Evolutionary conservation across 1,139 yeast species (phyloP), one percentile per base, ranked within the genome.

Genomic region (Casaregolazyma lundiana): DNA sequence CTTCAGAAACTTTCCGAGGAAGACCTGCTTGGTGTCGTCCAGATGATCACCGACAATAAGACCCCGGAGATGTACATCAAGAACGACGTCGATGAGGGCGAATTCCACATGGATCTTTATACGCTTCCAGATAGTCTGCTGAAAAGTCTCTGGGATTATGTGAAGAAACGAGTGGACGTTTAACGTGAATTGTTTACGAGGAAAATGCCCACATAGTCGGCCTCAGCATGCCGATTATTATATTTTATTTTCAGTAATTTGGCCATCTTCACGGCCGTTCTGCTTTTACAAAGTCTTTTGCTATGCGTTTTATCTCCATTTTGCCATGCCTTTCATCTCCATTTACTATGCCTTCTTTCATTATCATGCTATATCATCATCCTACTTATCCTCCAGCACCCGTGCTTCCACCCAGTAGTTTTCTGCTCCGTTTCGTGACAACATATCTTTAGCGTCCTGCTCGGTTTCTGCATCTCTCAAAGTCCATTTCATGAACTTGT

Each of bases 11-110:
- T 92, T 52, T 82, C 76, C 50, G 98, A 92, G 67, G 97, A 92
- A 64, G 97, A 92, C 65, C 75, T 92, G 59, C 79, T 92, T 49
- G 95, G 90, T 34, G 94, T 92, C 44, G 97, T 92, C 46, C 97
- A 92, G 68, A 90, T 92, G 97, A 95, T 92, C 34, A 89, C 96
- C 46, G 97, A 92, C 66, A 92, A 92, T 69, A 81, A 88, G 66
- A 89, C 97, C 15, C 82, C 87, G 42, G 97, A 92, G 49, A 92
- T 92, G 96, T 89, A 86, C 67, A 86, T 92, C 61, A 89, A 90
- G 65, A 92, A 92, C 67, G 96, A 92, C 63, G 90, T 87, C 44
- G 97, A 90, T 54, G 94, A 88, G 60, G 98, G 98, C 43, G 98
- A 92, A 70, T 92, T 92, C 66, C 90, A 95, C 50, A 88, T 92